These are phyloP conservation scores for Aspergillus haitiensis DNA, from an alignment of 495 filamentous ascomycete species.

Conservation along the genomic window DNA sequence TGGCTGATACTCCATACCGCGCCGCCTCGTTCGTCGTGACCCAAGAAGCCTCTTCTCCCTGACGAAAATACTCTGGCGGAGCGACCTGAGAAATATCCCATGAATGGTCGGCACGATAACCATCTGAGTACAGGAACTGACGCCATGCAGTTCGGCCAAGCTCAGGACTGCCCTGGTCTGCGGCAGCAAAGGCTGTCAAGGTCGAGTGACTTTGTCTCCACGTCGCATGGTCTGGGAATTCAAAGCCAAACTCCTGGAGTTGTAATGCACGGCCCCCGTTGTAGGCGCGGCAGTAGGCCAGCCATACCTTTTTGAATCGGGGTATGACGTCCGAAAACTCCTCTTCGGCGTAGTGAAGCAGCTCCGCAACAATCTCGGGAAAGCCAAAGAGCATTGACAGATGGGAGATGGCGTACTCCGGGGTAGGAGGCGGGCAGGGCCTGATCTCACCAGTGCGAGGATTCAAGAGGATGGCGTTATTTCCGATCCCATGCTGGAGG, in stretches of 20 bases:
- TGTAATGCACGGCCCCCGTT: conserved; percentile 23
- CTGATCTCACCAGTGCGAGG: conserved; percentile 22
- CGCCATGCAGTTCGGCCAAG: neutral
- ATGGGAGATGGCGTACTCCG: conserved; percentile 27
- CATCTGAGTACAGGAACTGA: neutral
- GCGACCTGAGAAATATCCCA: conserved; percentile 15
- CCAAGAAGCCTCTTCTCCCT: conserved; percentile 24
- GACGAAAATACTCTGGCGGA: conserved; percentile 15
- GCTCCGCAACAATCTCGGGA: conserved; percentile 24
- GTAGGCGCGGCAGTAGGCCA: conserved; percentile 27
- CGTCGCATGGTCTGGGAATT: conserved; percentile 22
- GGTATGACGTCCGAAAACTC: conserved; percentile 7
- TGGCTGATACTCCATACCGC: conserved; percentile 28
- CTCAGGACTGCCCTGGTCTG: neutral
- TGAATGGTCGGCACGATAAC: neutral
- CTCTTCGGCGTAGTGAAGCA: conserved; percentile 18
- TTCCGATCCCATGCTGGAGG: conserved; percentile 25
- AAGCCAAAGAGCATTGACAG: conserved; percentile 30
- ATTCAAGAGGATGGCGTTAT: conserved; percentile 27
- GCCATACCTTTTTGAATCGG: conserved; percentile 21
- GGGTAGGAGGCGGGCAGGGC: conserved; percentile 26
- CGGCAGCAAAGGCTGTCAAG: neutral
- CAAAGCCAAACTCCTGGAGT: conserved; percentile 24
- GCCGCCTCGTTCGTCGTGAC: conserved; percentile 27
- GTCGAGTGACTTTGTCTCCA: conserved; percentile 24